Evolutionary conservation across 805 yeast genomes (phyloP).

Genomic region (Starmerella riodocensis): DNA sequence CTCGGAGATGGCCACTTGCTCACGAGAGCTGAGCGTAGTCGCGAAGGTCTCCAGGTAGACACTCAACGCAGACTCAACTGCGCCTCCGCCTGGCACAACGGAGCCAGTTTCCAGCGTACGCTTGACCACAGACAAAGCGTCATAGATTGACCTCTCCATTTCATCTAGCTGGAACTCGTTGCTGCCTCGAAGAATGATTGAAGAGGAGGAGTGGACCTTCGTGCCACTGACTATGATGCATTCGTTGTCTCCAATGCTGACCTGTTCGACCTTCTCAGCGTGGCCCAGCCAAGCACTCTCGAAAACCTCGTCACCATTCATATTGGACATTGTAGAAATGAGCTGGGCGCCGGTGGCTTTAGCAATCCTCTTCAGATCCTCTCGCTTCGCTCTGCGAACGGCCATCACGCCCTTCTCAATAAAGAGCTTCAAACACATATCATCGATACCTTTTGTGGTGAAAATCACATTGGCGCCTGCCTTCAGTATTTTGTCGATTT

Average conservation of each 20-base stretch:
- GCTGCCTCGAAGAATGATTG: slow-evolving; percentile 88
- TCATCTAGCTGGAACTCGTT: slow-evolving; percentile 90
- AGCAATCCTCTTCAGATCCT: slow-evolving; percentile 91
- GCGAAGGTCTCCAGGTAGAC: slow-evolving; percentile 94
- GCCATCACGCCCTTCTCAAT: slow-evolving; percentile 89
- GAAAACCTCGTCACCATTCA: slow-evolving; percentile 91
- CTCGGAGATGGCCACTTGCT: slow-evolving; percentile 95
- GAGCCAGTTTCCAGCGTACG: slow-evolving; percentile 87
- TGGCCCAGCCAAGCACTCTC: slow-evolving; percentile 73
- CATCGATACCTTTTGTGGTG: slow-evolving; percentile 92
- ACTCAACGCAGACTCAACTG: slow-evolving; percentile 93
- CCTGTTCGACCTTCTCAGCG: slow-evolving; percentile 85
- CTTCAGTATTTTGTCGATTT: slow-evolving; percentile 62
- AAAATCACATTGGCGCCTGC: slow-evolving; percentile 89
- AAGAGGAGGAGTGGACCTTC: slow-evolving; percentile 77
- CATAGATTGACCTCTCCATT: slow-evolving; percentile 96
- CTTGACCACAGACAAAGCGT: slow-evolving; percentile 85
- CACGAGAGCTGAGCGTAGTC: slow-evolving; percentile 93
- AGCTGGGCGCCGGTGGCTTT: slow-evolving; percentile 96
- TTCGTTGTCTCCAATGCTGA: slow-evolving; percentile 88
- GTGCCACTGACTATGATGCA: slow-evolving; percentile 87
- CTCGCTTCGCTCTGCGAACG: slow-evolving; percentile 92
- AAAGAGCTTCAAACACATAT: slow-evolving; percentile 77
- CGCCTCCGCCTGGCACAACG: slow-evolving; percentile 98
- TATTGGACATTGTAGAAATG: slow-evolving; percentile 71